These are phyloP conservation scores for Physcomitrium patens DNA, from an alignment of 225 moss, liverwort and hornwort species.

Conservation along the genomic window DNA sequence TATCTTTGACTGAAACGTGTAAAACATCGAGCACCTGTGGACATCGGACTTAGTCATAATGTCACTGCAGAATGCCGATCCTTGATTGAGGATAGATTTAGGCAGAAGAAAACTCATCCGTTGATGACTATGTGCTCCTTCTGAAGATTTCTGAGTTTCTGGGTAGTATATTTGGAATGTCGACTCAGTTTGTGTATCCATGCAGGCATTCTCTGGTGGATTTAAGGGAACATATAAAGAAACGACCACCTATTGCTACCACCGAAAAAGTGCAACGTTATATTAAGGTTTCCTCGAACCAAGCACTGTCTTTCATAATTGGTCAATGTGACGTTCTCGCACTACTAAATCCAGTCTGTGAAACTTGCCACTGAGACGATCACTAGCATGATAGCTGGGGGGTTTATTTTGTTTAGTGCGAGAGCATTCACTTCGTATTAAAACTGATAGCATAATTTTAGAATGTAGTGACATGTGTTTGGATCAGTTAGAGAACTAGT, in stretches of 20 bases:
- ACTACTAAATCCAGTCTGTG: not conserved
- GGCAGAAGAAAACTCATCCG: not conserved
- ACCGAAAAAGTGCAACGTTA: slow-evolving; percentile 78
- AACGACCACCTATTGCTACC: slow-evolving; percentile 70
- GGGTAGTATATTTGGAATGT: not conserved
- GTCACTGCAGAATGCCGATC: not conserved
- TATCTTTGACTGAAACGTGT: not conserved
- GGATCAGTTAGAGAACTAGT: not conserved
- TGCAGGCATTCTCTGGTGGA: slow-evolving; percentile 54
- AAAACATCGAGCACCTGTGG: slow-evolving; percentile 1
- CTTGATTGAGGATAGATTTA: not conserved
- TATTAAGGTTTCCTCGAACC: slow-evolving; percentile 44
- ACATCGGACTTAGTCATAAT: slow-evolving; percentile 2
- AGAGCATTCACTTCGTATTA: not conserved
- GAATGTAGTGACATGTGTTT: not conserved
- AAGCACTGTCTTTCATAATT: not conserved
- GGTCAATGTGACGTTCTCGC: not conserved
- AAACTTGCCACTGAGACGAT: slow-evolving; percentile 1
- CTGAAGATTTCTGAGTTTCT: not conserved
- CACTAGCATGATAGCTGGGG: slow-evolving; percentile 1
- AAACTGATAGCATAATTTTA: slow-evolving; percentile 5
- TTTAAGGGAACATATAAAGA: slow-evolving; percentile 66
- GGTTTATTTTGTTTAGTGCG: slow-evolving; percentile 5
- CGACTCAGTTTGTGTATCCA: not conserved
- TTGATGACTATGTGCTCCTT: not conserved